phyloP scores from a whole-genome alignment of 805 yeast genomes.

The Metschnikowia borealis region DNA sequence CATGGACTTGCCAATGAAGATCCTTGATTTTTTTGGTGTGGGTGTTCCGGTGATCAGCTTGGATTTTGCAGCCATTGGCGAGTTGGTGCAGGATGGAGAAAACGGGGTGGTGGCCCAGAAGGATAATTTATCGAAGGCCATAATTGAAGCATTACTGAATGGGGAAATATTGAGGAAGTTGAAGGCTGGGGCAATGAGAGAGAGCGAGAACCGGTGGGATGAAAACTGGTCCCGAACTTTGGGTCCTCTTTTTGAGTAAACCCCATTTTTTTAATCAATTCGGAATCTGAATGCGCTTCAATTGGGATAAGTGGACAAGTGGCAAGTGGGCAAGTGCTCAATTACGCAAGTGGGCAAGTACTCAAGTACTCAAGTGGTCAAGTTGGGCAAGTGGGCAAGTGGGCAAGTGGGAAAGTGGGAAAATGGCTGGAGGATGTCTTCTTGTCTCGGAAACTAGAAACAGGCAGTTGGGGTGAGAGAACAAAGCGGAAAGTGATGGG shows the following conservation, averaged over 20 bases:
- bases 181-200: slow-evolving; percentile 67
- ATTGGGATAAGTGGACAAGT: too few species aligned
- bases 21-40: slow-evolving; percentile 92
- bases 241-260: slow-evolving; percentile 24
- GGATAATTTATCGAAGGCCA: slow-evolving; percentile 23
- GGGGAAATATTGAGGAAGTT: slow-evolving; percentile 35
- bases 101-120: slow-evolving; percentile 56
- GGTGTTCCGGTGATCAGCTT: slow-evolving; percentile 88
- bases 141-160: slow-evolving; percentile 28
- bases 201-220: slow-evolving; percentile 70
- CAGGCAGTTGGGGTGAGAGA: too few species aligned
- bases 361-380: too few species aligned
- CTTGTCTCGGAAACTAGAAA: too few species aligned
- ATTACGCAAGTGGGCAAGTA: too few species aligned
- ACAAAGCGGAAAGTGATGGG: too few species aligned
- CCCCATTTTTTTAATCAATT: too few species aligned
- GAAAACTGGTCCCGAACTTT: slow-evolving; percentile 59
- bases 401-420: too few species aligned
- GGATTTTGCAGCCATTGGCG: slow-evolving; percentile 70
- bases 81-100: slow-evolving; percentile 61
- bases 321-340: too few species aligned
- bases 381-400: too few species aligned
- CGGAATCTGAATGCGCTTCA: too few species aligned
- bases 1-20: slow-evolving; percentile 93
- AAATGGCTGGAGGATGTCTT: too few species aligned